phyloP scores from a whole-genome alignment of 495 filamentous ascomycete genomes.

The Hyaloscypha variabilis region DNA sequence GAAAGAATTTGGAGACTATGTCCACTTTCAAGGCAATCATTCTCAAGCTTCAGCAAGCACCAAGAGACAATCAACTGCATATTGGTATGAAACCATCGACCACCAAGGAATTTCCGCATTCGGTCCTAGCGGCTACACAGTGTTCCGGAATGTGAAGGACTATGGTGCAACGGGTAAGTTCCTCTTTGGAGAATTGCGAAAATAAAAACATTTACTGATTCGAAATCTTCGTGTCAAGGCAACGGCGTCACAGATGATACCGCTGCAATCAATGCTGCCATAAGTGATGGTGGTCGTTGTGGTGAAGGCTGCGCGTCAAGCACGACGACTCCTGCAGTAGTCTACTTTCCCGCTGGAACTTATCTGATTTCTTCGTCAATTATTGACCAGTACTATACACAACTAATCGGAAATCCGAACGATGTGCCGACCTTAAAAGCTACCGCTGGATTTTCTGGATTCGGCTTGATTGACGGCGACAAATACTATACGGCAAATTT shows the following conservation, averaged over 20 bases:
- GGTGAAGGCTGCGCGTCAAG: slow-evolving; percentile 36
- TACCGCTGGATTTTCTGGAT: slow-evolving; percentile 59
- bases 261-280: too few relatives aligned
- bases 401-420: slow-evolving; percentile 68
- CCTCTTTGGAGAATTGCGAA: too few relatives aligned
- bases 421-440: slow-evolving; percentile 67
- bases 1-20: too few relatives aligned
- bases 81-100: slow-evolving; percentile 32
- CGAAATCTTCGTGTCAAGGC: too few relatives aligned
- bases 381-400: slow-evolving; percentile 64
- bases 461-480: slow-evolving; percentile 70
- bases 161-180: slow-evolving; percentile 26
- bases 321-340: slow-evolving; percentile 44
- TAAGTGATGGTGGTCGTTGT: slow-evolving; percentile 54
- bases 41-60: too few relatives aligned
- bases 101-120: slow-evolving; percentile 36
- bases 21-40: too few relatives aligned
- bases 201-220: too few relatives aligned
- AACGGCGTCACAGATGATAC: too few relatives aligned
- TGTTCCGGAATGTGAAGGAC: slow-evolving; percentile 30
- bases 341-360: slow-evolving; percentile 46
- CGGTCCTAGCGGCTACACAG: slow-evolving; percentile 24
- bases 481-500: slow-evolving; percentile 57
- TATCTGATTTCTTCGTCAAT: slow-evolving; percentile 62
- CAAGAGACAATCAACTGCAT: slow-evolving; percentile 2